phyloP scores from a whole-genome alignment of 169 alveolate species.

The Eimeria maxima region DNA sequence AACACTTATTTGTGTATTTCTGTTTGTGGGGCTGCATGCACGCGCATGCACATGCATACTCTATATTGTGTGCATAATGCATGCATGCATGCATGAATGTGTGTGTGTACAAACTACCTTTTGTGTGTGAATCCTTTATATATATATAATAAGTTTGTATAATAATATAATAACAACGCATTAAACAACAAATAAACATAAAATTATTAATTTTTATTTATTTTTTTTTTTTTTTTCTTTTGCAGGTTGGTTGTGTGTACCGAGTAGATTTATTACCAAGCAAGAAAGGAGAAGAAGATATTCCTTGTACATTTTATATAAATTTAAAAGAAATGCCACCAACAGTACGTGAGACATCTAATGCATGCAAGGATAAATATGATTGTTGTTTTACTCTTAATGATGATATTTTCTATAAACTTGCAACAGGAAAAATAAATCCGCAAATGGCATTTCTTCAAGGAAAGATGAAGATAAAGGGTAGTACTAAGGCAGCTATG shows the following conservation, averaged over 20 bases:
- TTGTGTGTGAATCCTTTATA: too few relatives aligned
- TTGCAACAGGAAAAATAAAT: constrained; percentile 91
- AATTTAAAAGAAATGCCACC: constrained; percentile 90
- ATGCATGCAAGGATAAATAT: constrained; percentile 85
- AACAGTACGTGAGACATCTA: constrained; percentile 84
- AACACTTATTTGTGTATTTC: too few relatives aligned
- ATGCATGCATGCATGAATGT: too few relatives aligned
- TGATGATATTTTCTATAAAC: constrained; percentile 91
- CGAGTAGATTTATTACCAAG: constrained; percentile 88
- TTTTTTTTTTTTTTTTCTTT: background rate
- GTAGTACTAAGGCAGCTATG: constrained; percentile 94
- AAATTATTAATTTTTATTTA: background rate
- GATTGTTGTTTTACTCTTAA: constrained; percentile 83
- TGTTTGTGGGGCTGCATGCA: too few relatives aligned
- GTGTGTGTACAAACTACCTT: too few relatives aligned
- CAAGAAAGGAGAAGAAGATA: constrained; percentile 88
- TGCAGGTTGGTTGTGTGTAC: constrained; percentile 89
- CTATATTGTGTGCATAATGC: too few relatives aligned
- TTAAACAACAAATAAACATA: too few relatives aligned
- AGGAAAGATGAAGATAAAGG: constrained; percentile 95
- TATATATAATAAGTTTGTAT: too few relatives aligned
- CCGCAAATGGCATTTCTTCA: constrained; percentile 95
- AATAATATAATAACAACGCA: too few relatives aligned
- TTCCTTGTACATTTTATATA: constrained; percentile 88
- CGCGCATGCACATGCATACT: too few relatives aligned